Percentiles rank a stretch among this genome's conserved stretches.
Evolutionary conservation across 1,139 yeast genomes (phyloP).

Genomic region (Sugiyamaella grinbergsii): DNA sequence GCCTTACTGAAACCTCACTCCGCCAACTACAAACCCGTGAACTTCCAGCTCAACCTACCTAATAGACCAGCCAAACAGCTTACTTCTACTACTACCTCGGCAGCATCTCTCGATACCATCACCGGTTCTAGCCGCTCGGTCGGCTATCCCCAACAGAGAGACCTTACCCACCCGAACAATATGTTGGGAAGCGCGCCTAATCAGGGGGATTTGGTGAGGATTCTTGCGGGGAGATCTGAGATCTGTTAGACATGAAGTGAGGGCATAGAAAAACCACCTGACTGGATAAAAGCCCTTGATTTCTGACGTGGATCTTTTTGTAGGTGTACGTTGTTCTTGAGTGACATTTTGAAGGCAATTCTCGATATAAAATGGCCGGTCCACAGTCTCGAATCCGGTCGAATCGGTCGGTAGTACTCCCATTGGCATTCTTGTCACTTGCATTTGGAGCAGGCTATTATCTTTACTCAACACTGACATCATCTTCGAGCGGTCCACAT

Average conservation of each 20-base stretch:
- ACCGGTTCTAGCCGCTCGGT: not conserved
- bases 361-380: not conserved
- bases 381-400: not conserved
- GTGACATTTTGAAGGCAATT: not conserved
- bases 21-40: too few species aligned
- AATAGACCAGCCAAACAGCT: too few species aligned
- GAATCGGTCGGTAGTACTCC: not conserved
- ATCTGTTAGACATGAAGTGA: too few species aligned
- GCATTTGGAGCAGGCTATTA: slow-evolving; percentile 13
- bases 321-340: not conserved
- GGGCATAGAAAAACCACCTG: not conserved
- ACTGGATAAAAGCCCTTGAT: not conserved
- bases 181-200: slow-evolving; percentile 5
- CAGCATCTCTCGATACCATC: too few species aligned
- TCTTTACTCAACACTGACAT: slow-evolving; percentile 8
- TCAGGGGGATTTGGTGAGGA: slow-evolving; percentile 1
- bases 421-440: slow-evolving; percentile 9
- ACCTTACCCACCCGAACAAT: slow-evolving; percentile 4
- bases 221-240: not conserved
- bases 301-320: not conserved
- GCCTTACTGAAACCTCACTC: too few species aligned
- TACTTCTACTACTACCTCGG: too few species aligned
- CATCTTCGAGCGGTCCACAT: not conserved
- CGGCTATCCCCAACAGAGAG: slow-evolving; percentile 7
- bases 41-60: too few species aligned